Evolutionary conservation across 140 eudicot species (phyloP).

Genomic region (Bidens hawaiensis): DNA sequence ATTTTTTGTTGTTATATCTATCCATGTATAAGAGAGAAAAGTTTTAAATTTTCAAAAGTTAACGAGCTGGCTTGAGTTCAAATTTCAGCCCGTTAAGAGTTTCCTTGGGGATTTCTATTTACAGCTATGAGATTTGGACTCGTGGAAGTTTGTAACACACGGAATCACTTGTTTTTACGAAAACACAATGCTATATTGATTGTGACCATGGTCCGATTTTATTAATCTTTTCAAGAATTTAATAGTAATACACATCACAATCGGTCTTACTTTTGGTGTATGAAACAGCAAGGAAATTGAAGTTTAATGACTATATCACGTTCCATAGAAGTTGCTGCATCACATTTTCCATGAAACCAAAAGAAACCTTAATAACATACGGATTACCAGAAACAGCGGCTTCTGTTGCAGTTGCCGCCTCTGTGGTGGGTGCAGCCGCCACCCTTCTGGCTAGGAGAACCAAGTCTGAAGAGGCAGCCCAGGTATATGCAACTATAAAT

Average conservation of each 20-base stretch:
- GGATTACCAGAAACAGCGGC: slow-evolving; percentile 87
- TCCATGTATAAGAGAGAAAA: no score
- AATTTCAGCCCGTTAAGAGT: no score
- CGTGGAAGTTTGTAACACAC: no score
- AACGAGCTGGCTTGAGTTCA: no score
- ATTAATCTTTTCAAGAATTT: background rate
- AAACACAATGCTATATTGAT: no score
- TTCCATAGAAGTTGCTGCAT: slow-evolving; percentile 19
- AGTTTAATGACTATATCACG: slow-evolving; percentile 23
- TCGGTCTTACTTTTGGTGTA: slow-evolving; percentile 6
- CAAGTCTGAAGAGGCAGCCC: slow-evolving; percentile 36
- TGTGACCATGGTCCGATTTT: background rate
- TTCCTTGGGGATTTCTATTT: no score
- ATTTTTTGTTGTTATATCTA: no score
- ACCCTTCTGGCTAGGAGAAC: slow-evolving; percentile 72
- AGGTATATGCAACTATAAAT: slow-evolving; percentile 32
- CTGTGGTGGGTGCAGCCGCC: slow-evolving; percentile 91
- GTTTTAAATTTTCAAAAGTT: no score
- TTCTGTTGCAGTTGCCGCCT: slow-evolving; percentile 81
- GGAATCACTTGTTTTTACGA: background rate
- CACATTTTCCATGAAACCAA: slow-evolving; percentile 30
- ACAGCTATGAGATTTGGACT: no score
- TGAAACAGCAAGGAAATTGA: slow-evolving; percentile 35
- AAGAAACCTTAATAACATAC: slow-evolving; percentile 24
- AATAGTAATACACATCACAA: background rate